These are phyloP conservation scores for Chaetomiaceae sp. DNA, from an alignment of 2,329 filamentous ascomycete genomes.

Conservation along the genomic window DNA sequence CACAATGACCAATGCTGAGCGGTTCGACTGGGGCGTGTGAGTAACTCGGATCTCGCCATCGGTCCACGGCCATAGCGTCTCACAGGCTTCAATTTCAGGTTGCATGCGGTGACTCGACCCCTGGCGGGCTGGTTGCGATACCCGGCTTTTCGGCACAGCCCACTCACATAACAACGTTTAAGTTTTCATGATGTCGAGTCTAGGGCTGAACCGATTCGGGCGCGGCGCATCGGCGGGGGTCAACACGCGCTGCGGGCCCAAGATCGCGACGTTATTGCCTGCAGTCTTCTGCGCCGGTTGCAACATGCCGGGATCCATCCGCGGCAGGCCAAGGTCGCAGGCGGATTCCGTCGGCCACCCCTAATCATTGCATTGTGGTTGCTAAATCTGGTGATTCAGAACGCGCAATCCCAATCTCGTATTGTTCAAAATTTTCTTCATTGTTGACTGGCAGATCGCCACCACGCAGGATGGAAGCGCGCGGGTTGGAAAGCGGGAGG, in stretches of 20 bases:
- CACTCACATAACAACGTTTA: too few species aligned
- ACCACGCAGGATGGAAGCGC: background rate
- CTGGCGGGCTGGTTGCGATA: too few species aligned
- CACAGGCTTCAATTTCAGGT: too few species aligned
- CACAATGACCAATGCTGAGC: background rate
- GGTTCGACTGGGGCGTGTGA: too few species aligned
- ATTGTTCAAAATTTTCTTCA: slow-evolving; percentile 4
- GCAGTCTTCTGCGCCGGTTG: slow-evolving; percentile 5
- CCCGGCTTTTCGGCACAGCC: slow-evolving; percentile 13
- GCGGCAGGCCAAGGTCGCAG: background rate
- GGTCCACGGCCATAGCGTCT: too few species aligned
- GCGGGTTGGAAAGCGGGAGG: background rate
- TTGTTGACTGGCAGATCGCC: background rate
- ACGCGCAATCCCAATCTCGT: slow-evolving; percentile 3
- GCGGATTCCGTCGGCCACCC: background rate
- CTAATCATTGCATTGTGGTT: background rate
- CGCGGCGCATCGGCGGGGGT: background rate
- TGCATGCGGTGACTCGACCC: too few species aligned
- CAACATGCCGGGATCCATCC: slow-evolving; percentile 3
- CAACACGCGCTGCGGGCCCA: background rate
- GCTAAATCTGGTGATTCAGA: background rate
- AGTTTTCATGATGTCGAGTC: too few species aligned
- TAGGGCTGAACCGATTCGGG: slow-evolving; percentile 5
- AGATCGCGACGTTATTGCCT: slow-evolving; percentile 6
- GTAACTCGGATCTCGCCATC: too few species aligned